Evolutionary conservation across 768 basidiomycete genomes (phyloP), one percentile per base, ranked within the genome.

Genomic region (Trametes cinnabarina): DNA sequence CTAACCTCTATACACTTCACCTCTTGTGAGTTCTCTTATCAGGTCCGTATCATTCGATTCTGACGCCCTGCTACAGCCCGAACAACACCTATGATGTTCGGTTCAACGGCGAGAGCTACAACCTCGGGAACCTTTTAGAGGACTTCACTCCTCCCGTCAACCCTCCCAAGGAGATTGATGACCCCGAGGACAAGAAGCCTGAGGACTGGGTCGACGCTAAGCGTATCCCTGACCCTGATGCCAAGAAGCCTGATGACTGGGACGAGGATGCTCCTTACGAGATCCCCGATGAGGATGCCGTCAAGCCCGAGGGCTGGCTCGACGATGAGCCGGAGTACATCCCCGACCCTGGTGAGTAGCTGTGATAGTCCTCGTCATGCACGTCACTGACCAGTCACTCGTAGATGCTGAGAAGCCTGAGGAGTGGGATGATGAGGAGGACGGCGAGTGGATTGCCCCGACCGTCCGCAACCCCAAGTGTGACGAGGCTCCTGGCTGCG

Each of bases 381-480:
- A 25, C 15, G 9, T 40, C 20, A 32, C 47, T 25, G 34, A n/a
- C 23, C 19, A n/a, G n/a, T 5, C 15, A n/a, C 10, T 30, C 64
- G 2, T 56, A 85, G 91, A 93, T 63, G 84, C 91, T 39, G 84
- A 87, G 74, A 98, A 97, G 79, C 97, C 97, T 6, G 97, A 99
- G 71, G 97, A 99, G 73, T 99, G 97, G 97, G 94, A 97, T 68
- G 96, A 98, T 66, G 97, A 98, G 70, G 97, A 98, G 72, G 96
- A 99, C 65, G 97, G 97, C 72, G 96, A 98, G 70, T 99, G 94
- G 94, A 84, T 98, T 63, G 82, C 95, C 7, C 95, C 97, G 28
- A 85, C 85, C 55, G 79, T 98, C 55, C 74, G 82, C 58, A 99
- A 99, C 82, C 92, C 96, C 62, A 89, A 85, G 71, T 98, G 97